Percentiles rank a stretch among this genome's conserved stretches.
Evolutionary conservation across 805 yeast species (phyloP).

Genomic region (Saccharomyces cerevisiae): DNA sequence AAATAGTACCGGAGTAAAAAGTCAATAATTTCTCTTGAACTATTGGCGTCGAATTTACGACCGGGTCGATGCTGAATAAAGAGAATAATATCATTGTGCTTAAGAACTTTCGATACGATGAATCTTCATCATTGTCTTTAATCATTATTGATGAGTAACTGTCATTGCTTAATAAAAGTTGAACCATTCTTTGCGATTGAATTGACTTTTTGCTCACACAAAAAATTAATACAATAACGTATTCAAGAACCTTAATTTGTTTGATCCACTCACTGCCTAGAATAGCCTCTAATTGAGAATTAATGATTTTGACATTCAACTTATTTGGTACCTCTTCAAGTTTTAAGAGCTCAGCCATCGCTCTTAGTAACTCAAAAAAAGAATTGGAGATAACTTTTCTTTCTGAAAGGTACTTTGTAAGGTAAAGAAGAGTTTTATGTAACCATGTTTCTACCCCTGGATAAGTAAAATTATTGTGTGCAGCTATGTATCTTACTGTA

Average conservation of each 20-base stretch:
- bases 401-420: slow-evolving; percentile 60
- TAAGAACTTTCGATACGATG: slow-evolving; percentile 31
- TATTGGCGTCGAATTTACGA: slow-evolving; percentile 37
- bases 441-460: slow-evolving; percentile 39
- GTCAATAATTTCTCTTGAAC: slow-evolving; percentile 44
- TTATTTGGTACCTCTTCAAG: slow-evolving; percentile 31
- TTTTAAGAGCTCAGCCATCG: slow-evolving; percentile 29
- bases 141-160: slow-evolving; percentile 27
- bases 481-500: slow-evolving; percentile 22
- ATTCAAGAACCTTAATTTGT: slow-evolving; percentile 36
- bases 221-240: slow-evolving; percentile 35
- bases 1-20: slow-evolving; percentile 55
- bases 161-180: slow-evolving; percentile 52
- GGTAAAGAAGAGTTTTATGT: slow-evolving; percentile 47
- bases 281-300: slow-evolving; percentile 59
- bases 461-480: slow-evolving; percentile 11
- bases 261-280: slow-evolving; percentile 42
- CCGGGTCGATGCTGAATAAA: slow-evolving; percentile 42
- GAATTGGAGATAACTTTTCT: slow-evolving; percentile 10
- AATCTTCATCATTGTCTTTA: slow-evolving; percentile 17
- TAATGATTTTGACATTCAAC: slow-evolving; percentile 41
- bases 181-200: slow-evolving; percentile 48
- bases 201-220: slow-evolving; percentile 32
- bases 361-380: slow-evolving; percentile 30
- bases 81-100: slow-evolving; percentile 40